These are phyloP conservation scores for Ceratocystis lukuohia DNA, from an alignment of 2,329 filamentous ascomycete species.

Conservation along the genomic window DNA sequence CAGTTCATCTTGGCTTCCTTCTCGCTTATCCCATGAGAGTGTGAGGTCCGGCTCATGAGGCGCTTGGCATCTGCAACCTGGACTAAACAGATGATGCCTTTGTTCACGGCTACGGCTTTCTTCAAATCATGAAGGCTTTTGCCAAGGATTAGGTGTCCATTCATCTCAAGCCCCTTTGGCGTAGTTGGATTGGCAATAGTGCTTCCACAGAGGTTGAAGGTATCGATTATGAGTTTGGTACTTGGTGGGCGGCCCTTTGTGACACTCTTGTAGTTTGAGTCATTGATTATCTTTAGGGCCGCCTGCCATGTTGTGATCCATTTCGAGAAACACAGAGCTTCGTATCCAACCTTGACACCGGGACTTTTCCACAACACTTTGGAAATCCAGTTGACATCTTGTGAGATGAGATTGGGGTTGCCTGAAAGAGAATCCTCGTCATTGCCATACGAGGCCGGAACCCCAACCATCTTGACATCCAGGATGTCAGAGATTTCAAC, in stretches of 20 bases:
- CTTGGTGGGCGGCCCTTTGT: slow-evolving; percentile 7
- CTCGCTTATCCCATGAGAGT: slow-evolving; percentile 16
- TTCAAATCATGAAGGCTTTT: not conserved
- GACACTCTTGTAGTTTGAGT: slow-evolving; percentile 5
- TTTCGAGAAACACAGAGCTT: slow-evolving; percentile 22
- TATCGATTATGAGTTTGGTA: slow-evolving; percentile 24
- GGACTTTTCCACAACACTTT: slow-evolving; percentile 4
- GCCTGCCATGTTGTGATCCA: slow-evolving; percentile 19
- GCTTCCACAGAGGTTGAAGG: slow-evolving; percentile 23
- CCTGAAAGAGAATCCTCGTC: slow-evolving; percentile 13
- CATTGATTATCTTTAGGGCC: slow-evolving; percentile 19
- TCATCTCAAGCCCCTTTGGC: not conserved
- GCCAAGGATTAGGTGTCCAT: not conserved
- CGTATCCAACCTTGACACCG: slow-evolving; percentile 21
- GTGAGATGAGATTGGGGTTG: slow-evolving; percentile 6
- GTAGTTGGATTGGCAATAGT: slow-evolving; percentile 7
- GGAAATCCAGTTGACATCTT: slow-evolving; percentile 17
- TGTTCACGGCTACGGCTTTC: not conserved
- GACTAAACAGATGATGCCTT: slow-evolving; percentile 19
- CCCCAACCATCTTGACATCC: slow-evolving; percentile 21
- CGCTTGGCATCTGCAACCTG: slow-evolving; percentile 22
- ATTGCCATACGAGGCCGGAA: slow-evolving; percentile 19
- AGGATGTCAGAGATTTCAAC: slow-evolving; percentile 19
- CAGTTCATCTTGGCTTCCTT: slow-evolving; percentile 19
- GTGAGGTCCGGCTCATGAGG: slow-evolving; percentile 1